Base-by-base conservation (phyloP, 73 alveolate genomes). In the Uronychia setigera region DNA sequence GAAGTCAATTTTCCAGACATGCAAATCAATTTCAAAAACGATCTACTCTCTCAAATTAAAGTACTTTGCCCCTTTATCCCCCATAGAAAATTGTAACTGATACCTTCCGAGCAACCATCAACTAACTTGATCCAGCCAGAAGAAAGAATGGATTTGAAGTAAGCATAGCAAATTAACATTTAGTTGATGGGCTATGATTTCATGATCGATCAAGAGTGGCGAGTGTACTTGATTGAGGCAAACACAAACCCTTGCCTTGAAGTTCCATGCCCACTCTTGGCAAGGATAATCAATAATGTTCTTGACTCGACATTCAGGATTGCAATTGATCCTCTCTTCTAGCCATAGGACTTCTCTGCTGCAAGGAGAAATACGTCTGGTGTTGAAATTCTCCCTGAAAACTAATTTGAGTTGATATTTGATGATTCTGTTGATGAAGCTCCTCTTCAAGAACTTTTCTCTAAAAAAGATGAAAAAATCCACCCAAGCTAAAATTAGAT, bases 231-330 rank as follows among this genome's bases (percentile, higher is more conserved):
- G 80, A 95, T 96, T 1, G 99, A 96, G 84, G 96, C 94, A 1
- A 96, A 96, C 81, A 94, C 97, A 29, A 96, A 97, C 78, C 99
- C 99, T 26, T 96, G 99, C 81, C 90, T 96, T 29, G 99, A 96
- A 88, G 85, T 93, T 29, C 90, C 97, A 30, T 93, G 98, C 26
- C 98, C 99, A 35, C 94, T 95, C 33, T 83, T 96, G 46, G 94
- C 95, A 79, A 80, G 94, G 90, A 75, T 96, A 1, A 95, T 96
- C 77, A 94, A 98, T 31, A 87, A 90, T 81, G 90, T 96, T 95
- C 83, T 96, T 11, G 99, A 96, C 78, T 92, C 90, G 89, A 96
- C 97, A 35, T 91, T 96, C 82, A 95, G 94, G 74, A 87, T 96
- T 29, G 95, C 98, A 30, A 83, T 96, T 14, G 99, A 96, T 89